Evolutionary conservation across 2,329 filamentous ascomycete genomes (phyloP).

Genomic region (Nothopassalora personata): DNA sequence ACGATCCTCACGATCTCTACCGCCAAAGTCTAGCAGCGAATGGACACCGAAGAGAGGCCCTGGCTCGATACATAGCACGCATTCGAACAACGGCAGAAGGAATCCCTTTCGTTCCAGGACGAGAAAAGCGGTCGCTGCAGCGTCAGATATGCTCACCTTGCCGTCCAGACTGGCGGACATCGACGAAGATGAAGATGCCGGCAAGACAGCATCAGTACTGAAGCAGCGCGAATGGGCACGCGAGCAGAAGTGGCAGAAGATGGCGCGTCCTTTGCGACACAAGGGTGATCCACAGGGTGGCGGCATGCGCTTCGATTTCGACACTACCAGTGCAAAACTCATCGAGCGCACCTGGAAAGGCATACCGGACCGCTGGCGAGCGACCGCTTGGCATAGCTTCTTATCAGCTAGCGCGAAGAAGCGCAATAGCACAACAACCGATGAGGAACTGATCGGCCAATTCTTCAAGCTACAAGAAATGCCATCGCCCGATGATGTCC

Average conservation of each 20-base stretch:
- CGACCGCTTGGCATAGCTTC: conserved; percentile 92
- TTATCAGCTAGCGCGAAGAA: conserved; percentile 69
- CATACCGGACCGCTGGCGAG: conserved; percentile 91
- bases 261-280: conserved; percentile 48
- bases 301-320: conserved; percentile 70
- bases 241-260: conserved; percentile 63
- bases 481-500: conserved; percentile 82
- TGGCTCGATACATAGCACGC: conserved; percentile 34
- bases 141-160: conserved; percentile 60
- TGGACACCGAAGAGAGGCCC: conserved; percentile 32
- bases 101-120: conserved; percentile 47
- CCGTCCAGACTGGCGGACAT: conserved; percentile 49
- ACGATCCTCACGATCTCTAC: conserved; percentile 37
- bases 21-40: conserved; percentile 23
- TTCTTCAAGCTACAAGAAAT: conserved; percentile 69
- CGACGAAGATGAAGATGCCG: conserved; percentile 43
- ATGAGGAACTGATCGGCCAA: conserved; percentile 63
- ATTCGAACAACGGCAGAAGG: conserved; percentile 36
- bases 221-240: conserved; percentile 57
- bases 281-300: conserved; percentile 40
- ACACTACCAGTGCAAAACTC: conserved; percentile 69
- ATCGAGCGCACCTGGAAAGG: conserved; percentile 95
- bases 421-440: conserved; percentile 54
- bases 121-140: conserved; percentile 53
- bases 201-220: conserved; percentile 43